These are phyloP conservation scores for Juglanconis sp. DNA, from an alignment of 2,329 filamentous ascomycete genomes.

Conservation along the genomic window DNA sequence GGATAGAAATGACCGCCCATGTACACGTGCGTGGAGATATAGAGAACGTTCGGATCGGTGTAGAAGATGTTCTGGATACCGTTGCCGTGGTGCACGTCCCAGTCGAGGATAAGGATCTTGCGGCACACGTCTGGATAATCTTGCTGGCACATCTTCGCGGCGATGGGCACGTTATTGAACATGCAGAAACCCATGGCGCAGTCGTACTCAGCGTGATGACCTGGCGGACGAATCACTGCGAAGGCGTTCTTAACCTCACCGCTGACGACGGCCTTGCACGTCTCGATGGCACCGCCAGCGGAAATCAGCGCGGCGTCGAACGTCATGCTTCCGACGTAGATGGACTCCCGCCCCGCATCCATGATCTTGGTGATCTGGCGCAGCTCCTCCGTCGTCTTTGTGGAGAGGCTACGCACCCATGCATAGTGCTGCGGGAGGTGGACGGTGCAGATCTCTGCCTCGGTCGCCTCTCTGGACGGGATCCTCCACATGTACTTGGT, in stretches of 20 bases:
- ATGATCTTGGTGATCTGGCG: constrained; percentile 60
- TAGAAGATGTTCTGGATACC: constrained; percentile 97
- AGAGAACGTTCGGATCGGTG: constrained; percentile 87
- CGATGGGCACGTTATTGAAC: constrained; percentile 96
- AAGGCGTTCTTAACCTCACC: constrained; percentile 90
- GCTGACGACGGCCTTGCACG: constrained; percentile 82
- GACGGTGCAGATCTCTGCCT: constrained; percentile 75
- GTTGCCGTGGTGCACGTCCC: constrained; percentile 82
- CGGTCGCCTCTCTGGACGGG: constrained; percentile 70
- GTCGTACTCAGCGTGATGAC: constrained; percentile 88
- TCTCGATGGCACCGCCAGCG: constrained; percentile 91
- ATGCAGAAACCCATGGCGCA: constrained; percentile 91
- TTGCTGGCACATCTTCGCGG: constrained; percentile 79
- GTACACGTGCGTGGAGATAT: constrained; percentile 92
- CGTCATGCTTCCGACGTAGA: constrained; percentile 81
- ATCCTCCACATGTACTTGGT: constrained; percentile 73
- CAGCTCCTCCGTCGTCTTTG: constrained; percentile 60
- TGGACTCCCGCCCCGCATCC: constrained; percentile 67
- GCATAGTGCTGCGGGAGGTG: constrained; percentile 75
- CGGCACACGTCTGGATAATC: constrained; percentile 77
- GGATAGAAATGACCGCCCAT: constrained; percentile 84
- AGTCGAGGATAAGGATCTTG: constrained; percentile 91
- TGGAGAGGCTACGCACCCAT: constrained; percentile 65
- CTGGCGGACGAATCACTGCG: constrained; percentile 89
- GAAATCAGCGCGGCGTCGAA: constrained; percentile 79